Conservation (phyloP, 345 rosid species). For the Abelmoschus esculentus region DNA sequence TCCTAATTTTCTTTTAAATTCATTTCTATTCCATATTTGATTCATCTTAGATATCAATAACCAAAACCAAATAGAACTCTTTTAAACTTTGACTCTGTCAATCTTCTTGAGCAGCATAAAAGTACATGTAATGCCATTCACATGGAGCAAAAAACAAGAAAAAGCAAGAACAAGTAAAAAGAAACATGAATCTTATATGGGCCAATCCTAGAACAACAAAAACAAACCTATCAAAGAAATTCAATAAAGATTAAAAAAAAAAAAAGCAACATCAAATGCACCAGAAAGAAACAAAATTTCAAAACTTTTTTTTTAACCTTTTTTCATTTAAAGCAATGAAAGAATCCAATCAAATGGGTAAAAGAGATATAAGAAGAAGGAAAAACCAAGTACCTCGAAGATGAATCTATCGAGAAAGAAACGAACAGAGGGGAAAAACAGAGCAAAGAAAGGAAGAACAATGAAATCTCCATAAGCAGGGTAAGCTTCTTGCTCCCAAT, state of each 20-base stretch:
- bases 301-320: background rate
- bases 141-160: background rate
- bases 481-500: constrained; percentile 75
- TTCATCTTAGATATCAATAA: background rate
- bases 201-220: background rate
- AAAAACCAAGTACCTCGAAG: constrained; percentile 49
- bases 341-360: background rate
- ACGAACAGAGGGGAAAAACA: constrained; percentile 70
- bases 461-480: constrained; percentile 63
- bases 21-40: background rate
- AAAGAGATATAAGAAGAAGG: too few species aligned
- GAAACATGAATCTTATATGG: constrained; percentile 8
- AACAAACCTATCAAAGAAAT: background rate
- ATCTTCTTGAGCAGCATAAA: background rate
- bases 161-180: background rate
- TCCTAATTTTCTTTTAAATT: background rate
- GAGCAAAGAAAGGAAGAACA: constrained; percentile 59
- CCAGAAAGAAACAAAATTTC: background rate
- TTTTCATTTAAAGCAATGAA: background rate
- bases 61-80: background rate
- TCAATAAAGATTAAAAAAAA: background rate
- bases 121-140: background rate
- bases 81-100: background rate
- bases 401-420: constrained; percentile 80
- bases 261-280: background rate